Base-by-base conservation (phyloP, 495 filamentous ascomycete genomes). In the Rostrohypoxylon terebratum region DNA sequence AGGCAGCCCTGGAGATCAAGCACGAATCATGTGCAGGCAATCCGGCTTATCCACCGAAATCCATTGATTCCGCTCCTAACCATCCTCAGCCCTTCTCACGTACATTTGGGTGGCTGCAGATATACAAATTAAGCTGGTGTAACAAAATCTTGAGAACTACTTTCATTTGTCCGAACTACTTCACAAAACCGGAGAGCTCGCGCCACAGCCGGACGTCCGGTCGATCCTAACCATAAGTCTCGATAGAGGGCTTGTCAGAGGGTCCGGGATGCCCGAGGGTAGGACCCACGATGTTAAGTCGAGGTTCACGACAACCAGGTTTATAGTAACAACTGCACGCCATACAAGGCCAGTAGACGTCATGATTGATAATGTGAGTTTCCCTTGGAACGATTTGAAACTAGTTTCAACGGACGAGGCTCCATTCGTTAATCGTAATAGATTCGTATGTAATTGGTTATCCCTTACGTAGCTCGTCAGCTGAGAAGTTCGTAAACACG, bases 401-500 rank as follows among this genome's bases (percentile, higher is more conserved):
- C 16, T 58, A 58, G 34, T n/a, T 21, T 23, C 18, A 34, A 6
- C 38, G 8, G 13, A 28, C 21, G 8, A 23, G 1, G 7, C 21
- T 33, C 23, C 38, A 57, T 57, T 57, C 53, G 53, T 42, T 20
- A 42, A 18, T 25, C 23, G 2, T 11, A 44, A 23, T n/a, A n/a
- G 18, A 14, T 42, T 3, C 4, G n/a, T 25, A 14, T 18, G 25
- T 20, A 25, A 40, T 40, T 13, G 10, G 20, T 8, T 9, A 23
- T 59, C 20, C 33, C 11, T 7, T 59, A 59, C 34, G 13, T 59
- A 59, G n/a, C 18, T 25, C 34, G 21, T 42, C 36, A 59, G 55
- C 36, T 42, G 36, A 59, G 33, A 59, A 18, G 55, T 25, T 40
- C 55, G 55, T 59, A 53, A 31, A 40, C 10, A 33, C 25, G 13